Conservation (phyloP, 1,284 basidiomycete genomes). For the Boletus holoroseus region DNA sequence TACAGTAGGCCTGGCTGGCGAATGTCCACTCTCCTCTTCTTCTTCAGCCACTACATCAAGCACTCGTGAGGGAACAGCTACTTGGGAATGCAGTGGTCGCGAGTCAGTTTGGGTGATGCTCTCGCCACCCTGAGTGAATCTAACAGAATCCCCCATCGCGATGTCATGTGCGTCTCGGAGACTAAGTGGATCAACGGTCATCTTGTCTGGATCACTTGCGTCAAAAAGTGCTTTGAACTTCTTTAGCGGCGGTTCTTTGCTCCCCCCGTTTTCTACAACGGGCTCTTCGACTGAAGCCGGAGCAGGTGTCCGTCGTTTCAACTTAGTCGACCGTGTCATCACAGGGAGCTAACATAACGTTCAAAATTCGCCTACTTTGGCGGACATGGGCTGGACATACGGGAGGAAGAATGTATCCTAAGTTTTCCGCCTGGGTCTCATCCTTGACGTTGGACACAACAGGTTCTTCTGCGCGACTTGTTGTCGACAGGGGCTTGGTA, state of each 20-base stretch:
- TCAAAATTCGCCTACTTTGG: neutral
- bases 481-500: slow-evolving; percentile 15
- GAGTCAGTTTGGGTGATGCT: slow-evolving; percentile 37
- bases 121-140: slow-evolving; percentile 16
- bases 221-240: slow-evolving; percentile 70
- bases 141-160: slow-evolving; percentile 8
- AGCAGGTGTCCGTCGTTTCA: slow-evolving; percentile 27
- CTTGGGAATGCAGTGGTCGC: slow-evolving; percentile 13
- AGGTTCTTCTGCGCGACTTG: slow-evolving; percentile 7
- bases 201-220: slow-evolving; percentile 50
- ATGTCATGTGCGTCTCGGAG: slow-evolving; percentile 15
- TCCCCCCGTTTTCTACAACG: slow-evolving; percentile 19
- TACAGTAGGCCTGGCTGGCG: slow-evolving; percentile 4
- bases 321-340: slow-evolving; percentile 19
- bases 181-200: slow-evolving; percentile 18
- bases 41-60: slow-evolving; percentile 47
- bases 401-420: slow-evolving; percentile 25
- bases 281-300: slow-evolving; percentile 14
- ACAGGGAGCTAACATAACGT: slow-evolving; percentile 15
- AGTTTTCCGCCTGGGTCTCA: slow-evolving; percentile 11
- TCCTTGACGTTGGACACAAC: slow-evolving; percentile 4
- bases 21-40: slow-evolving; percentile 42
- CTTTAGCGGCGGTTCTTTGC: slow-evolving; percentile 53
- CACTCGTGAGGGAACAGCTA: slow-evolving; percentile 11
- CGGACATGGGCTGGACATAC: slow-evolving; percentile 10